Evolutionary conservation across 805 yeast species (phyloP), one percentile per base, ranked within the genome.

Genomic region (Metschnikowia dekortorum): DNA sequence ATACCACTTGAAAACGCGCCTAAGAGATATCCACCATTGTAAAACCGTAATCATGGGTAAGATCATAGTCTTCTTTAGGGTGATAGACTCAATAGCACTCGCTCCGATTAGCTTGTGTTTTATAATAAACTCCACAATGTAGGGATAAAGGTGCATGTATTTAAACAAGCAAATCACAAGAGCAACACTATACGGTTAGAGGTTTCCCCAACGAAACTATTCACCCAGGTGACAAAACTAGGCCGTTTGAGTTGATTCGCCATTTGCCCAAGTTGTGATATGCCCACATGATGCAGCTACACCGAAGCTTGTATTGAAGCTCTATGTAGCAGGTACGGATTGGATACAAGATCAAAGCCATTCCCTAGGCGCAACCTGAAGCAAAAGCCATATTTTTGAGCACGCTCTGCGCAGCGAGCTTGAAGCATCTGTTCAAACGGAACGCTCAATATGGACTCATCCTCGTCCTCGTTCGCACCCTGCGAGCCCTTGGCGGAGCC

Each of bases 381-480:
- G 28, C 54, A 47, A 18, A 39, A 34, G 10, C 60, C 59, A 32
- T 54, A 34, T 32, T 34, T 46, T 6, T 43, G 52, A 2, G 47
- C 32, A 4, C 59, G 48, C 49, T 62, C 59, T n/a, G 44, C 39
- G 31, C 48, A 40, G 40, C 78, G 52, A 42, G 61, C 53, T 22
- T 47, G 47, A 38, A 57, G 58, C 16, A 74, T 48, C 8, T 51
- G 56, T 5, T 58, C 65, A 0, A 67, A 31, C 2, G 71, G 61
- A 16, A 57, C 48, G 4, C 54, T 48, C 43, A 65, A 61, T 28
- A 56, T 50, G 16, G 51, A 33, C 37, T 54, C 61, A 22, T 50
- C 52, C 36, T 51, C 59, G 46, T 68, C 75, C 28, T 62, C 66
- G 2, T 56, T 62, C n/a, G 58, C 61, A 6, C 53, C 59, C 1